These are phyloP conservation scores for Diaporthe velutina DNA, from an alignment of 2,329 filamentous ascomycete species.

Conservation along the genomic window DNA sequence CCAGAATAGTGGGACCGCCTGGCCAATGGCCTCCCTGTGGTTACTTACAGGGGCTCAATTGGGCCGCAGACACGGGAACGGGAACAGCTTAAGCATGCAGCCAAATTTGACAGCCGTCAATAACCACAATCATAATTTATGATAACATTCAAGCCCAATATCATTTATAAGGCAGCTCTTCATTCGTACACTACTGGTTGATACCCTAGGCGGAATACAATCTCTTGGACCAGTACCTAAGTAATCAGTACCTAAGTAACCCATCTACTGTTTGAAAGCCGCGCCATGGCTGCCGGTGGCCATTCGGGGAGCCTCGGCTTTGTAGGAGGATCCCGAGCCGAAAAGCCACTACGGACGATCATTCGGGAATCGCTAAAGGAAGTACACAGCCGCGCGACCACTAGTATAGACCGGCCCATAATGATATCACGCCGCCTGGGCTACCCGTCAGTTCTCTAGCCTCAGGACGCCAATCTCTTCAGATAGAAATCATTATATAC, in stretches of 20 bases:
- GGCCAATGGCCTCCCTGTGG: slow-evolving; percentile 31
- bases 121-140: background rate
- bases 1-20: slow-evolving; percentile 6
- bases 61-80: background rate
- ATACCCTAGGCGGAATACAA: background rate
- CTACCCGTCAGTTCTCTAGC: background rate
- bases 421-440: background rate
- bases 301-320: background rate
- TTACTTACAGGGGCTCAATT: background rate
- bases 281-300: too few species aligned
- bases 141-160: background rate
- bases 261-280: background rate
- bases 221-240: background rate
- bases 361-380: background rate
- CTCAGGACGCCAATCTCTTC: too few species aligned
- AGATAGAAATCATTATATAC: too few species aligned
- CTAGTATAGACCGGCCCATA: background rate
- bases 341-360: background rate
- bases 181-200: too few species aligned
- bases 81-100: background rate
- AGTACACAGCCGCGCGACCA: background rate
- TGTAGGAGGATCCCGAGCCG: background rate
- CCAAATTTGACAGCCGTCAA: background rate
- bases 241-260: too few species aligned
- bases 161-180: background rate